A percentile compares a stretch with the other conserved stretches of the same genome.
Conservation (phyloP, 2,329 filamentous ascomycete species). For the Aspergillus tanneri region DNA sequence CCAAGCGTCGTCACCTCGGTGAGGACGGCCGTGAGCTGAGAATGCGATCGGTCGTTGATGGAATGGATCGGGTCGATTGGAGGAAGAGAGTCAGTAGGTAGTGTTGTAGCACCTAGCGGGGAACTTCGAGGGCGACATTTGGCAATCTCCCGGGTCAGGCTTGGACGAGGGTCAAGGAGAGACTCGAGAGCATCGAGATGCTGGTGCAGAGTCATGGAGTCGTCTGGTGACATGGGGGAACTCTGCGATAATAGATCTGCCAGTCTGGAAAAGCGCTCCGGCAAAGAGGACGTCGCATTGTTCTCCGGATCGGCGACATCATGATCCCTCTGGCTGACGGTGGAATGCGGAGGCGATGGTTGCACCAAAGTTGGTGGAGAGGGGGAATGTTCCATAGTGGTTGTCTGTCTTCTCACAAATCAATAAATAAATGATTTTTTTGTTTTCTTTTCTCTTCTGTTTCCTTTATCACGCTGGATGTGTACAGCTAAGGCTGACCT, state of each 20-base stretch:
- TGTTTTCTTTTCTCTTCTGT: slow-evolving; percentile 1
- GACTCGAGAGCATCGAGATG: slow-evolving; percentile 42
- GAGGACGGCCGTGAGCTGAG: slow-evolving; percentile 26
- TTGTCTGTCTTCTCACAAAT: neutral
- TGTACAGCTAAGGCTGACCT: too few species aligned
- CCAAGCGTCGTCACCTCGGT: slow-evolving; percentile 27
- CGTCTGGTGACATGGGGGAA: slow-evolving; percentile 25
- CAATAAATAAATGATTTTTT: slow-evolving; percentile 5
- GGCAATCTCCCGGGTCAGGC: slow-evolving; percentile 21
- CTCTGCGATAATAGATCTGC: slow-evolving; percentile 30
- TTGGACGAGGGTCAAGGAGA: slow-evolving; percentile 26
- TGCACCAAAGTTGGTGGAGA: slow-evolving; percentile 7
- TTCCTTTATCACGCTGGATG: neutral
- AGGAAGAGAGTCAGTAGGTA: neutral
- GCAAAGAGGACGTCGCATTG: slow-evolving; percentile 13
- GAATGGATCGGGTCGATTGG: neutral
- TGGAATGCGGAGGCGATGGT: slow-evolving; percentile 24
- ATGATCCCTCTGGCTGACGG: slow-evolving; percentile 23
- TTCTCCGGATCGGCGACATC: slow-evolving; percentile 1
- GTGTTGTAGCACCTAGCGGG: slow-evolving; percentile 4
- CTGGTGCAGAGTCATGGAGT: slow-evolving; percentile 32
- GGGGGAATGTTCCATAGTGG: slow-evolving; percentile 10
- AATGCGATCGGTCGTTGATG: slow-evolving; percentile 11
- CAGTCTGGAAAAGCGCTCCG: slow-evolving; percentile 33
- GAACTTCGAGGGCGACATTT: slow-evolving; percentile 17